These are phyloP conservation scores for Pseudocercospora macadamiae DNA, from an alignment of 2,329 filamentous ascomycete species.

Conservation along the genomic window DNA sequence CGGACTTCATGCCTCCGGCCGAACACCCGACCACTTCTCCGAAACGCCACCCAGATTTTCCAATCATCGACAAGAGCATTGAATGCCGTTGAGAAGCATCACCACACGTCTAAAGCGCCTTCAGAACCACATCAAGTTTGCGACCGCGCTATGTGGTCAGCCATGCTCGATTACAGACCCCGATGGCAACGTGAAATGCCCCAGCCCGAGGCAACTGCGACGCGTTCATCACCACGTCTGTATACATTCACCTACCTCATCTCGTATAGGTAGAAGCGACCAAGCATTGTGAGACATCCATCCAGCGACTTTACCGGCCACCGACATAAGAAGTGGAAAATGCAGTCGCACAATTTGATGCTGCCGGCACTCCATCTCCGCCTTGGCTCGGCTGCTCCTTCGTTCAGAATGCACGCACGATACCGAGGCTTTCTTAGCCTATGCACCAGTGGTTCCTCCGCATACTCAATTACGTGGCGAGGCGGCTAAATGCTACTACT, in stretches of 20 bases:
- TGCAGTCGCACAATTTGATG: background rate
- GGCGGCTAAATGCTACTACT: background rate
- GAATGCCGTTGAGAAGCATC: no score
- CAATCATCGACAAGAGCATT: no score
- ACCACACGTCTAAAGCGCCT: no score
- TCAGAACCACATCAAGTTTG: no score
- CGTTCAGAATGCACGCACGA: background rate
- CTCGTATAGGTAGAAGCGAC: background rate
- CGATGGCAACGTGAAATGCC: background rate
- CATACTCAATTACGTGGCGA: constrained; percentile 1
- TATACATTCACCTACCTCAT: background rate
- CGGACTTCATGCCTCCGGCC: no score
- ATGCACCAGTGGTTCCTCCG: background rate
- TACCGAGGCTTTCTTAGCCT: background rate
- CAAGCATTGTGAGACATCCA: no score
- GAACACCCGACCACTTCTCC: no score
- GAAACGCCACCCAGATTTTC: no score
- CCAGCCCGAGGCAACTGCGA: no score
- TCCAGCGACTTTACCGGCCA: no score
- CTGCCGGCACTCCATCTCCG: background rate
- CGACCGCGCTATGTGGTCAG: background rate
- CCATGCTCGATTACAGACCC: background rate
- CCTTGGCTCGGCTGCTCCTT: background rate
- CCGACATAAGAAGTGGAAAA: background rate
- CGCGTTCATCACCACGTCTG: background rate